Percentiles rank a stretch among this genome's conserved stretches.
Conservation (phyloP, 306 rosid genomes). For the Casuarina equisetifolia region DNA sequence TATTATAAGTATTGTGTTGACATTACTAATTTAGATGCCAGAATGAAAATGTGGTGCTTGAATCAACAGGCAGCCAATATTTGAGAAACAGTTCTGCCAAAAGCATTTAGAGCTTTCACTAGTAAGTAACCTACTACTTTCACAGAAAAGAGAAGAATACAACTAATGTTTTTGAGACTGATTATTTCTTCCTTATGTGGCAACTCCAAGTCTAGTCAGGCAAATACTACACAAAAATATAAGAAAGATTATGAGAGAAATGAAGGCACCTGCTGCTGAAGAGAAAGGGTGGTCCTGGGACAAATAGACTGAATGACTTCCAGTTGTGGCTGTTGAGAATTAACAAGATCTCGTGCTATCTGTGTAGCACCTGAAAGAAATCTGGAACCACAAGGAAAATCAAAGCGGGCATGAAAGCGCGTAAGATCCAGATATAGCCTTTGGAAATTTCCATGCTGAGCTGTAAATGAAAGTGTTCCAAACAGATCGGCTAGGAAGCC, state of each 20-base stretch:
- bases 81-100: background rate
- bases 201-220: background rate
- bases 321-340: constrained; percentile 58
- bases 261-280: constrained; percentile 90
- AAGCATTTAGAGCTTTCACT: background rate
- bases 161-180: background rate
- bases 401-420: constrained; percentile 69
- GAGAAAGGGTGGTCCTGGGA: constrained; percentile 66
- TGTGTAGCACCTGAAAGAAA: constrained; percentile 68
- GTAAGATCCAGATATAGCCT: constrained; percentile 68
- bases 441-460: constrained; percentile 85
- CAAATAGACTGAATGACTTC: constrained; percentile 62
- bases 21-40: background rate
- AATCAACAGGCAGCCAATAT: constrained; percentile 4
- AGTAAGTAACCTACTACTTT: background rate
- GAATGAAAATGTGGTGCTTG: background rate
- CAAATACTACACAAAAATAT: background rate
- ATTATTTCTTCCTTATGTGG: background rate
- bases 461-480: constrained; percentile 68
- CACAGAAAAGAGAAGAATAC: background rate
- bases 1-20: background rate
- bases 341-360: constrained; percentile 60
- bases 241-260: constrained; percentile 22
- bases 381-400: constrained; percentile 76
- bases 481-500: constrained; percentile 63